Evolutionary conservation across 805 yeast genomes (phyloP).

Genomic region (Nakazawaea sp.): DNA sequence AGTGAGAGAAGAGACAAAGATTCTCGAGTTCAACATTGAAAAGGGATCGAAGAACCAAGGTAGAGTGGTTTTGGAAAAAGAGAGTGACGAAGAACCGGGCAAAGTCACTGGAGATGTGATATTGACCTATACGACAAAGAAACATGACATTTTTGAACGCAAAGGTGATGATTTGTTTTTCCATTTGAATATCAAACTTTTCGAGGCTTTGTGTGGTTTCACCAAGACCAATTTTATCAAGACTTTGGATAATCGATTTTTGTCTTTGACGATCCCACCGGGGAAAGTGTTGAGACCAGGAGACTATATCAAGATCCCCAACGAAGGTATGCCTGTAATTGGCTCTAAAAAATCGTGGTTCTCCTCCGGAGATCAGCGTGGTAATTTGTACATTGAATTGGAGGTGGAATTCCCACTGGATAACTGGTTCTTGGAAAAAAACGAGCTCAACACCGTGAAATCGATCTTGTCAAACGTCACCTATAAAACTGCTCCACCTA

Average conservation of each 20-base stretch:
- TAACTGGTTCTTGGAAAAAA: constrained; percentile 74
- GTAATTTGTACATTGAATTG: constrained; percentile 67
- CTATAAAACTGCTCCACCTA: constrained; percentile 2
- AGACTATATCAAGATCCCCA: constrained; percentile 52
- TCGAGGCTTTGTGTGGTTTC: constrained; percentile 85
- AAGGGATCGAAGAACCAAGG: constrained; percentile 67
- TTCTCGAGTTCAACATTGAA: constrained; percentile 69
- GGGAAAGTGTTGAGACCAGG: constrained; percentile 84
- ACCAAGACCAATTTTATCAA: constrained; percentile 50
- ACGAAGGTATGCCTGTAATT: constrained; percentile 82
- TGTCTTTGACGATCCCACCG: constrained; percentile 55
- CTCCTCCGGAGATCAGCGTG: constrained; percentile 30
- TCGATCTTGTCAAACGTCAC: constrained; percentile 31
- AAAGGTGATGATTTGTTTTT: constrained; percentile 61
- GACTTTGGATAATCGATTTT: constrained; percentile 75
- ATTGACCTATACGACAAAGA: constrained; percentile 46
- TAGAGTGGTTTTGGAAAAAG: constrained; percentile 50
- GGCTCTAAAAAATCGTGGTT: constrained; percentile 14
- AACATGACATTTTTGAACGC: constrained; percentile 44
- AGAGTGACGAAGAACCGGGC: constrained; percentile 75
- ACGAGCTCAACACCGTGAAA: constrained; percentile 49
- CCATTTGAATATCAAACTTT: constrained; percentile 52
- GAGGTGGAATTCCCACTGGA: constrained; percentile 78
- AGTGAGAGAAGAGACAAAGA: constrained; percentile 55
- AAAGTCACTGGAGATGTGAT: constrained; percentile 73